Evolutionary conservation across 2,329 filamentous ascomycete genomes (phyloP).

Genomic region (Arthrobotrys megalospora): DNA sequence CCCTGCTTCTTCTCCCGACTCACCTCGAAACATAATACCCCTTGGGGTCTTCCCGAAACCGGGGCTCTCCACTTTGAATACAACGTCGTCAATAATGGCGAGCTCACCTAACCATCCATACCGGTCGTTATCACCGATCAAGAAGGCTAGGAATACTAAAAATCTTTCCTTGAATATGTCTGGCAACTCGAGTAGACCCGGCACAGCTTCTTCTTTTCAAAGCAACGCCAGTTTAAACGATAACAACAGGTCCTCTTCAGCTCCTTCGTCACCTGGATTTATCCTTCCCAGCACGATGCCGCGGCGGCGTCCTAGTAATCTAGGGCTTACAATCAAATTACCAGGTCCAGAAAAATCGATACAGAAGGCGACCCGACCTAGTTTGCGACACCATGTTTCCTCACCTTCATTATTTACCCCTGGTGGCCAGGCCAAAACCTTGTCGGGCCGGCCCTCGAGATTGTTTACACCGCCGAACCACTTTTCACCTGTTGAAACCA

Average conservation of each 20-base stretch:
- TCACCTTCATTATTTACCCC: constrained; percentile 79
- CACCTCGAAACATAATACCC: constrained; percentile 81
- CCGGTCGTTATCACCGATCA: constrained; percentile 70
- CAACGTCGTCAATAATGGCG: constrained; percentile 66
- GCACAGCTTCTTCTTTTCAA: constrained; percentile 70
- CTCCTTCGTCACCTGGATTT: constrained; percentile 81
- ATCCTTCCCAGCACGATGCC: constrained; percentile 80
- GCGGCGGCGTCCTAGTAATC: constrained; percentile 79
- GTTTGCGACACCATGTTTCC: constrained; percentile 76
- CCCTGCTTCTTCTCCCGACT: constrained; percentile 92
- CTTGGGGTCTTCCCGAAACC: constrained; percentile 48
- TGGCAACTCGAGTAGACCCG: constrained; percentile 69
- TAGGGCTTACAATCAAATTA: constrained; percentile 82
- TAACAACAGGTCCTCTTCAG: constrained; percentile 69
- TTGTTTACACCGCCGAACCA: constrained; percentile 74
- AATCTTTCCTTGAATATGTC: constrained; percentile 83
- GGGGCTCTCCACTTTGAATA: constrained; percentile 75
- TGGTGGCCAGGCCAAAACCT: constrained; percentile 67
- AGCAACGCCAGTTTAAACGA: constrained; percentile 63
- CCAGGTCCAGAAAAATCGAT: constrained; percentile 71
- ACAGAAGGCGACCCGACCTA: constrained; percentile 52
- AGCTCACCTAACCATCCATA: constrained; percentile 68
- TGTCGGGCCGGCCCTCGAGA: constrained; percentile 66
- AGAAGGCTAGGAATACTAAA: constrained; percentile 84
- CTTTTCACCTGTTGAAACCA: constrained; percentile 67